Evolutionary conservation across 495 filamentous ascomycete genomes (phyloP).

Genomic region (Podospora didyma): DNA sequence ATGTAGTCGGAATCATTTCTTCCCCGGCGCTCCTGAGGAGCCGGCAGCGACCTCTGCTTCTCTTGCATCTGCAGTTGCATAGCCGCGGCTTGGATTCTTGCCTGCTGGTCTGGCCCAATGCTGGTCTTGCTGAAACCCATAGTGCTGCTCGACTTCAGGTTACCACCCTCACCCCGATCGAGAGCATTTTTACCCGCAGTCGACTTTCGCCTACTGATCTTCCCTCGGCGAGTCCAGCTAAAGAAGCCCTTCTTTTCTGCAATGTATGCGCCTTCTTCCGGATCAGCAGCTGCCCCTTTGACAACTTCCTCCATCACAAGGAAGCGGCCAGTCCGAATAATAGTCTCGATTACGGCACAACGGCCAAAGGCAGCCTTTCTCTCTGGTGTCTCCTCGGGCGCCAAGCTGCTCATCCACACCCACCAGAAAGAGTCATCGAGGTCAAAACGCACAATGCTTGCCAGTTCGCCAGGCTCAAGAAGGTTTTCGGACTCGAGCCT

Average conservation of each 20-base stretch:
- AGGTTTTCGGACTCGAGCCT: conserved; percentile 57
- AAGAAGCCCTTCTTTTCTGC: conserved; percentile 92
- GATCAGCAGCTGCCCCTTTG: conserved; percentile 84
- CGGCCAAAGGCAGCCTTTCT: conserved; percentile 92
- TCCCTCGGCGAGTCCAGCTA: conserved; percentile 71
- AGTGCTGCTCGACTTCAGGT: conserved; percentile 29
- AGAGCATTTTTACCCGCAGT: conserved; percentile 45
- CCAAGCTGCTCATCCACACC: conserved; percentile 98
- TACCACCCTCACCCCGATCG: conserved; percentile 27
- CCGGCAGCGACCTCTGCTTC: conserved; percentile 51
- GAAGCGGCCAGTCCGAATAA: conserved; percentile 79
- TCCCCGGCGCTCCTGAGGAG: conserved; percentile 41
- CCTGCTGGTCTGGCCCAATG: conserved; percentile 88
- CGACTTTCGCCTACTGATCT: conserved; percentile 65
- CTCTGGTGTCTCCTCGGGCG: conserved; percentile 75
- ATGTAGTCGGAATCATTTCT: conserved; percentile 49
- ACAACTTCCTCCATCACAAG: conserved; percentile 94
- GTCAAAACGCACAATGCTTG: conserved; percentile 80
- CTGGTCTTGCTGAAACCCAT: conserved; percentile 76
- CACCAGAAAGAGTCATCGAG: conserved; percentile 98
- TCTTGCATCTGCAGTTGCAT: conserved; percentile 65
- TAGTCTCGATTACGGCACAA: conserved; percentile 87
- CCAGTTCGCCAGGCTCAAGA: conserved; percentile 88
- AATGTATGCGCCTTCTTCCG: conserved; percentile 79
- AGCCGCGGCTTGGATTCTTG: conserved; percentile 85